A percentile compares a stretch with the other conserved stretches of the same genome.
phyloP scores from a whole-genome alignment of 164 flowering plant species.

The Cinnamomum chago region DNA sequence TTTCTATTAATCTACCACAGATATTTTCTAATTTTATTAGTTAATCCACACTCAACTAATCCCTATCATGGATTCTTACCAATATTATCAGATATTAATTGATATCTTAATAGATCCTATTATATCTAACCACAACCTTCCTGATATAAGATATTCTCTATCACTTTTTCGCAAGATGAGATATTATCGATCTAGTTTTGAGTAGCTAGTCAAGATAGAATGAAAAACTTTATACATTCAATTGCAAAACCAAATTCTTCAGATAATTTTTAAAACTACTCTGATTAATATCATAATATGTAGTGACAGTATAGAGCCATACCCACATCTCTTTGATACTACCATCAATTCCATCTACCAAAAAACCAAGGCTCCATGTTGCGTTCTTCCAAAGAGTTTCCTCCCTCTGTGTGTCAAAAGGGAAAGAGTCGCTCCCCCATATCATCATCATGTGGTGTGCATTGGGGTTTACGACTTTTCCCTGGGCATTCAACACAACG shows the following conservation, averaged over 20 bases:
- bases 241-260: neutral
- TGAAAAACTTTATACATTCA: too few relatives aligned
- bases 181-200: neutral
- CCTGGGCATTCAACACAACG: constrained; percentile 32
- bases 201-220: neutral
- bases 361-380: constrained; percentile 29
- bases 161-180: neutral
- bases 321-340: constrained; percentile 28
- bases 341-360: constrained; percentile 32
- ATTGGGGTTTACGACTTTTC: constrained; percentile 18
- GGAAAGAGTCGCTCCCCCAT: constrained; percentile 33
- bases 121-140: too few relatives aligned
- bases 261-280: too few relatives aligned
- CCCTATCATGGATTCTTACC: too few relatives aligned
- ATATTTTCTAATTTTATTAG: too few relatives aligned
- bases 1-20: too few relatives aligned
- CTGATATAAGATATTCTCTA: too few relatives aligned
- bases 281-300: neutral
- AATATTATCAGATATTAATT: too few relatives aligned
- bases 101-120: too few relatives aligned
- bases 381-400: constrained; percentile 26
- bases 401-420: constrained; percentile 24
- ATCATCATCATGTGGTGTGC: constrained; percentile 35
- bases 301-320: neutral
- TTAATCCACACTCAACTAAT: too few relatives aligned